Percentiles rank a stretch among this genome's conserved stretches.
These are phyloP conservation scores for Agaricus bisporus DNA, from an alignment of 768 basidiomycete species.

Conservation along the genomic window DNA sequence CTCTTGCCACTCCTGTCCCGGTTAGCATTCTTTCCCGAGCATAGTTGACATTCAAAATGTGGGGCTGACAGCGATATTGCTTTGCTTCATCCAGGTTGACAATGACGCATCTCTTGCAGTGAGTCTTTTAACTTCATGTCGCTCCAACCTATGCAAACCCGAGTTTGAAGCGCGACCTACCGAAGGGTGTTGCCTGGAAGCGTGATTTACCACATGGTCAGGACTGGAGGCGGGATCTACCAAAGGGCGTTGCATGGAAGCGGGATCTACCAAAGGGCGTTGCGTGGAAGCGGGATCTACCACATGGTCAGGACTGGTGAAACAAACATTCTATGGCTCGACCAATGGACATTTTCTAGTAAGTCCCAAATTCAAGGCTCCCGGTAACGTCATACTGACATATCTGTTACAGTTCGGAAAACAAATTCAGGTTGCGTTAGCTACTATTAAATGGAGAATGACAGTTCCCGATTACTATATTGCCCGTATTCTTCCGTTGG, in stretches of 20 bases:
- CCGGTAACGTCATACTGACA: too few relatives aligned
- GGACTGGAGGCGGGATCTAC: too few relatives aligned
- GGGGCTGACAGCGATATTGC: neutral
- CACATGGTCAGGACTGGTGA: neutral
- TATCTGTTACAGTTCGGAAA: too few relatives aligned
- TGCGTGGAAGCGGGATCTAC: neutral
- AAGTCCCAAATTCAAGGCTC: too few relatives aligned
- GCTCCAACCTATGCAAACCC: neutral
- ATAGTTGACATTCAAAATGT: neutral
- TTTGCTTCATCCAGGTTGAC: neutral
- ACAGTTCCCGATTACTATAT: too few relatives aligned
- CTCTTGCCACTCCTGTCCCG: conserved; percentile 11
- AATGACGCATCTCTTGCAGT: neutral
- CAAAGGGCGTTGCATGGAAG: neutral
- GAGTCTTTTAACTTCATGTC: neutral
- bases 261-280: neutral
- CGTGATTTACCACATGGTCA: neutral
- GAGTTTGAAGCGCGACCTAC: neutral
- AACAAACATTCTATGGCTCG: too few relatives aligned
- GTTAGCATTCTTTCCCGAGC: neutral
- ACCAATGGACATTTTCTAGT: too few relatives aligned
- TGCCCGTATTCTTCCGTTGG: too few relatives aligned
- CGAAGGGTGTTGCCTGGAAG: neutral
- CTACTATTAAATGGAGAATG: too few relatives aligned
- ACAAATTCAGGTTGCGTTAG: too few relatives aligned